Evolutionary conservation across 768 basidiomycete species (phyloP), one percentile per base, ranked within the genome.

Genomic region (Cubamyces sp.): DNA sequence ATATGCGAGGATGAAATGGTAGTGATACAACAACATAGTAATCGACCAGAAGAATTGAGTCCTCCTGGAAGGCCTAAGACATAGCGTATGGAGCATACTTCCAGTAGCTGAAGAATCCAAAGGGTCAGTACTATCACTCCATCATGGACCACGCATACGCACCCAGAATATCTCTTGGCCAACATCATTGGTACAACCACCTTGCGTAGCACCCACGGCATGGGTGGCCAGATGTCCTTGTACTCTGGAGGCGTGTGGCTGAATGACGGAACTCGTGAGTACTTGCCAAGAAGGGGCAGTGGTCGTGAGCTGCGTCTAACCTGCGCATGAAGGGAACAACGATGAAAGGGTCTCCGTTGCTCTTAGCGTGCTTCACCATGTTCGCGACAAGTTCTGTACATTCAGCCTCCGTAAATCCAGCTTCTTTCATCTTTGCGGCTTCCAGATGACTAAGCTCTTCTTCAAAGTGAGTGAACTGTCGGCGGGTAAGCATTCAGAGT

Each of bases 171-270:
- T 57, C 64, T 71, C 51, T 64, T 69, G 4, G 76, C 77, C 5
- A 80, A 64, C 18, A 78, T 41, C 60, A 74, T 76, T 5, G 79
- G 78, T 1, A 78, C 55, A 2, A 77, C 61, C 8, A 78, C 16
- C 54, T 78, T 76, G 40, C 75, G 73, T 5, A 79, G 63, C 19
- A 79, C 47, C 76, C 78, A 77, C 1, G 77, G 76, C 66, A 79
- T 70, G 1, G 66, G 62, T 0, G 79, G 79, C 74, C 75, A 80
- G 23, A 66, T 55, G n/a, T 68, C 70, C 61, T 78, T 78, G 62
- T 70, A 70, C 39, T 75, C 74, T 3, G 74, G 70, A 21, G 77
- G 72, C 7, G 74, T 79, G 63, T 80, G 78, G 55, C 77, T 79
- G 51, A 1, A 52, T 21, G n/a, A n/a, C n/a, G 19, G n/a, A 5